Percentiles rank a stretch among this genome's conserved stretches.
These are phyloP conservation scores for Cryptococcus deneoformans DNA, from an alignment of 1,284 basidiomycete genomes.

Conservation along the genomic window DNA sequence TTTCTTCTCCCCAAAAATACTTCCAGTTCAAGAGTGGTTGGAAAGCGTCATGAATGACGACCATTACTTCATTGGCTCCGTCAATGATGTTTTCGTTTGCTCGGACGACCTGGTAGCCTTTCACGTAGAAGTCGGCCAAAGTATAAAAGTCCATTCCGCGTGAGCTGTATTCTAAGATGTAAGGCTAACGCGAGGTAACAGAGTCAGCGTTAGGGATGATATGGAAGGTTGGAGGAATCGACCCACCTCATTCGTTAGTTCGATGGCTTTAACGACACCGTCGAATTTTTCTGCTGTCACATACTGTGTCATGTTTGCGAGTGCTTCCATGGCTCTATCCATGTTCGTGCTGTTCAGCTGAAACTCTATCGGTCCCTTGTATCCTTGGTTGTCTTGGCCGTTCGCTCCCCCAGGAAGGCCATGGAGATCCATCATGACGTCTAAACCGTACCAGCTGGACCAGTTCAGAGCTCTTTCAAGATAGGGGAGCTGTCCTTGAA, in stretches of 20 bases:
- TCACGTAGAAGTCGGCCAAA: slow-evolving; percentile 32
- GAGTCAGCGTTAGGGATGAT: not conserved
- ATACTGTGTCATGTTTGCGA: slow-evolving; percentile 51
- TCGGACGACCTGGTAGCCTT: slow-evolving; percentile 35
- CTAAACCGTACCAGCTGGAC: slow-evolving; percentile 37
- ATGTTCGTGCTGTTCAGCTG: slow-evolving; percentile 30
- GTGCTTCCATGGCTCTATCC: slow-evolving; percentile 31
- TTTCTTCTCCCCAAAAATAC: slow-evolving; percentile 28
- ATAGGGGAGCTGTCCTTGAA: slow-evolving; percentile 33
- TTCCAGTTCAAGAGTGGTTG: slow-evolving; percentile 33
- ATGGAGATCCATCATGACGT: slow-evolving; percentile 47
- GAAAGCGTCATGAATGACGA: slow-evolving; percentile 46
- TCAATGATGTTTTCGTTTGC: slow-evolving; percentile 24
- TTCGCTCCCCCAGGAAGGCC: slow-evolving; percentile 26
- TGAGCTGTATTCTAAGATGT: slow-evolving; percentile 27
- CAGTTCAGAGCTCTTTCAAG: slow-evolving; percentile 35
- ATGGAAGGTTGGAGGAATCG: not conserved
- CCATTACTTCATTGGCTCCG: slow-evolving; percentile 32
- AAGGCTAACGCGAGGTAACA: slow-evolving; percentile 8
- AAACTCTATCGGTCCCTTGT: slow-evolving; percentile 28
- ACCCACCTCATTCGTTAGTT: slow-evolving; percentile 44
- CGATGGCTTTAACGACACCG: slow-evolving; percentile 55
- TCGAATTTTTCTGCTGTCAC: slow-evolving; percentile 30
- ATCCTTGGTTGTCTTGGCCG: slow-evolving; percentile 49
- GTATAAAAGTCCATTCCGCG: slow-evolving; percentile 26